Percentiles rank a stretch among this genome's conserved stretches.
These are phyloP conservation scores for Hippophae gyantsensis DNA, from an alignment of 306 rosid genomes.

Conservation along the genomic window DNA sequence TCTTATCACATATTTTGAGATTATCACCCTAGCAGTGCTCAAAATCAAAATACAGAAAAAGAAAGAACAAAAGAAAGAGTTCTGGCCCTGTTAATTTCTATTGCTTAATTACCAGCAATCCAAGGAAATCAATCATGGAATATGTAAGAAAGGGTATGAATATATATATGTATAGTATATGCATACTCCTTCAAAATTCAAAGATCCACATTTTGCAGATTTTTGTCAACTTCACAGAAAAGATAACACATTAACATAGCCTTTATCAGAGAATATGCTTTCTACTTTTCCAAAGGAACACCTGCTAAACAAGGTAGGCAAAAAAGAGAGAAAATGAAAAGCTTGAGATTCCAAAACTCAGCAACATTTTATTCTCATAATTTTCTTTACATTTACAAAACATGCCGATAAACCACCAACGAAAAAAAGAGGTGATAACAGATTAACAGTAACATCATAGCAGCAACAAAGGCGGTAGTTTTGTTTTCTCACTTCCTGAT, in stretches of 20 bases:
- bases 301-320: background rate
- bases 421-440: background rate
- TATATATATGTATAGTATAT: constrained; percentile 17
- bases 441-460: background rate
- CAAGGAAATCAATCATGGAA: background rate
- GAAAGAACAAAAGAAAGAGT: background rate
- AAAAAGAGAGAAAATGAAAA: background rate
- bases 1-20: too few relatives aligned
- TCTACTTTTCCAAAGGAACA: background rate
- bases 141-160: constrained; percentile 7
- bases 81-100: background rate
- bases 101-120: background rate
- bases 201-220: background rate
- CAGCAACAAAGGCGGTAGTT: background rate
- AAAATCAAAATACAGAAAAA: background rate
- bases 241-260: background rate
- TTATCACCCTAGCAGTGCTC: too few relatives aligned
- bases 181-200: background rate
- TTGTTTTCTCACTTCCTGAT: constrained; percentile 31
- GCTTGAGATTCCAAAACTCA: background rate
- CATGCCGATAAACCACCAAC: background rate
- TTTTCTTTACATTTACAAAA: constrained; percentile 7
- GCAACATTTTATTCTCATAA: constrained; percentile 3
- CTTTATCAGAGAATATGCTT: background rate
- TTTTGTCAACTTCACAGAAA: background rate